Conservation (phyloP, 306 rosid species). For the Macrotyloma uniflorum region DNA sequence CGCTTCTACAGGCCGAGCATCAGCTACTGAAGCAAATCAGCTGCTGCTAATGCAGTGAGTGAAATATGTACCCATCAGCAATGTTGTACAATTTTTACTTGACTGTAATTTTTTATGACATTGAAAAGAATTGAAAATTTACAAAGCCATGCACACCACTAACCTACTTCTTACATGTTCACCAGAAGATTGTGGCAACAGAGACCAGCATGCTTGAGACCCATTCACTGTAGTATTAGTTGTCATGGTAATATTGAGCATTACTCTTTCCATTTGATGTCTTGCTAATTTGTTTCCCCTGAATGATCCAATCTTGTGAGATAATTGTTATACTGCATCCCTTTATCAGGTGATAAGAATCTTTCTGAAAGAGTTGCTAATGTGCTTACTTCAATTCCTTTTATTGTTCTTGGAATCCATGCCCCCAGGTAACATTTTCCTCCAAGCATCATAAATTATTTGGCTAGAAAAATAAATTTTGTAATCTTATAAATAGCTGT, state of each 20-base stretch:
- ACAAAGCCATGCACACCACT: constrained; percentile 18
- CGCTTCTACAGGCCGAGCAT: constrained; percentile 48
- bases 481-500: constrained; percentile 31
- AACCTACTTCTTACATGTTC: constrained; percentile 37
- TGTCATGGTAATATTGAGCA: constrained; percentile 59
- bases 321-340: constrained; percentile 16
- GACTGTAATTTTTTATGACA: neutral
- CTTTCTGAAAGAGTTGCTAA: constrained; percentile 76
- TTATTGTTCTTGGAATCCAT: constrained; percentile 78
- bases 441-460: constrained; percentile 28
- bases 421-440: constrained; percentile 73
- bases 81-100: neutral
- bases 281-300: neutral
- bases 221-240: constrained; percentile 59
- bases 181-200: constrained; percentile 83
- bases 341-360: constrained; percentile 68
- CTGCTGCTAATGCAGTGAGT: constrained; percentile 81
- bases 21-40: constrained; percentile 57
- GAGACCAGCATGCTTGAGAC: constrained; percentile 81
- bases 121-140: neutral
- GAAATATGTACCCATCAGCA: constrained; percentile 24
- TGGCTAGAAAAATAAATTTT: constrained; percentile 6
- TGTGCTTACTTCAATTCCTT: constrained; percentile 92
- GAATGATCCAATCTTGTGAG: constrained; percentile 12
- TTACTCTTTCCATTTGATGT: constrained; percentile 26